A percentile compares a stretch with the other conserved stretches of the same genome.
Conservation (phyloP, 352 stramenopile species). For the Globisporangium acanthophoron region DNA sequence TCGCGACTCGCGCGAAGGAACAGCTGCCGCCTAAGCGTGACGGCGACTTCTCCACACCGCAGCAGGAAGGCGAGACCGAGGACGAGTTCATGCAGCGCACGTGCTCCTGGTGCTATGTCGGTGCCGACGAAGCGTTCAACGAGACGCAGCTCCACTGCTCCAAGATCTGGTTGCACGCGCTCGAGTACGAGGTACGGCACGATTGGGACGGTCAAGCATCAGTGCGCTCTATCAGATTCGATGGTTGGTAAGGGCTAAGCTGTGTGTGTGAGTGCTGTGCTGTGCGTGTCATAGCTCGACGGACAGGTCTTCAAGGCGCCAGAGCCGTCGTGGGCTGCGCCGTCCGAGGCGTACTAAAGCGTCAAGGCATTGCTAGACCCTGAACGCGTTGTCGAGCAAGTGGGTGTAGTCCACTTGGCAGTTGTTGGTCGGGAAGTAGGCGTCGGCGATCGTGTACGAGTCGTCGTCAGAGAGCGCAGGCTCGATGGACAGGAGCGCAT, state of each 20-base stretch:
- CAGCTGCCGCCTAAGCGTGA: slow-evolving; percentile 26
- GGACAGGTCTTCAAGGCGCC: slow-evolving; percentile 55
- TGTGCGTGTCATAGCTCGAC: slow-evolving; percentile 37
- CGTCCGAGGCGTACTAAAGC: slow-evolving; percentile 34
- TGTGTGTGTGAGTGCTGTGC: neutral
- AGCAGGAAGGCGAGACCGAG: slow-evolving; percentile 52
- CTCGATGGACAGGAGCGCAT: slow-evolving; percentile 50
- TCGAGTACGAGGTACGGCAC: slow-evolving; percentile 80
- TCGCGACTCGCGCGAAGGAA: slow-evolving; percentile 30
- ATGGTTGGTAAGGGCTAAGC: neutral
- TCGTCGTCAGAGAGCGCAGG: slow-evolving; percentile 64
- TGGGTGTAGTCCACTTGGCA: slow-evolving; percentile 56
- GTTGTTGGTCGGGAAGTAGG: slow-evolving; percentile 75
- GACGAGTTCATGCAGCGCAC: slow-evolving; percentile 74
- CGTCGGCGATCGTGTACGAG: slow-evolving; percentile 63
- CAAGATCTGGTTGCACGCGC: slow-evolving; percentile 82
- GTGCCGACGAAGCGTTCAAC: slow-evolving; percentile 65
- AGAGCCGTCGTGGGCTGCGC: slow-evolving; percentile 53
- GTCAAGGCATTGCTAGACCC: slow-evolving; percentile 8
- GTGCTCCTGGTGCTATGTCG: slow-evolving; percentile 69
- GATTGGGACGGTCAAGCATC: neutral
- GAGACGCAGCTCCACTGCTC: slow-evolving; percentile 83
- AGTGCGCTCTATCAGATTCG: neutral
- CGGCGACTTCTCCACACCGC: slow-evolving; percentile 54
- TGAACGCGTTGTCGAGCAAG: slow-evolving; percentile 66